Base-by-base conservation (phyloP, 495 filamentous ascomycete species). In the Penicillium roqueforti region DNA sequence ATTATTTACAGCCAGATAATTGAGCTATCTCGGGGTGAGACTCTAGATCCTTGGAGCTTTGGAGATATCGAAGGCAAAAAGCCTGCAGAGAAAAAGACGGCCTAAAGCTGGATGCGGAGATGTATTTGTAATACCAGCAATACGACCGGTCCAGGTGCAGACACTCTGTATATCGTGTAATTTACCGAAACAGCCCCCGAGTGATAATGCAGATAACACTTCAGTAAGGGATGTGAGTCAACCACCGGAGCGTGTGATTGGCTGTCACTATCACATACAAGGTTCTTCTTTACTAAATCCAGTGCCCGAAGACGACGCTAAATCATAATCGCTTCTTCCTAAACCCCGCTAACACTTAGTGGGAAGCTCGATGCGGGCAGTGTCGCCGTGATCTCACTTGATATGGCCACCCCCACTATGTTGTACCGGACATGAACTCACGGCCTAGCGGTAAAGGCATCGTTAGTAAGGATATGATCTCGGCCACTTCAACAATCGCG, bases 1-100 rank as follows among this genome's bases (percentile, higher is more conserved):
- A 62, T 60, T 29, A 40, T 58, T 52, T 47, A 56, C 40, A 29
- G 18, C n/a, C 38, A 38, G 28, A 11, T 16, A 29, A 45, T 19
- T 25, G 25, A 28, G 25, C 28, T 34, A 34, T 5, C 29, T 36
- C 13, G 6, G 23, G 18, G 9, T 4, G 20, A n/a, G 31, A 0
- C 6, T 16, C 22, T 25, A n/a, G 14, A 16, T 36, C 6, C 6
- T 36, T 36, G 9, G 14, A 31, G 26, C 41, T 23, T 22, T 31
- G 16, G 34, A 26, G 43, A 32, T 26, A 41, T 31, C 23, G 26
- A 49, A 37, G 22, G 40, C n/a, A 34, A 40, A 53, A 53, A 45
- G 44, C 29, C 9, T 26, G 32, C 20, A 26, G 19, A 23, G 20
- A n/a, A 38, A 54, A 46, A 50, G 38, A 52, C 47, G 34, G 45